These are phyloP conservation scores for Diaporthe citrichinensis DNA, from an alignment of 2,329 filamentous ascomycete species.

Conservation along the genomic window DNA sequence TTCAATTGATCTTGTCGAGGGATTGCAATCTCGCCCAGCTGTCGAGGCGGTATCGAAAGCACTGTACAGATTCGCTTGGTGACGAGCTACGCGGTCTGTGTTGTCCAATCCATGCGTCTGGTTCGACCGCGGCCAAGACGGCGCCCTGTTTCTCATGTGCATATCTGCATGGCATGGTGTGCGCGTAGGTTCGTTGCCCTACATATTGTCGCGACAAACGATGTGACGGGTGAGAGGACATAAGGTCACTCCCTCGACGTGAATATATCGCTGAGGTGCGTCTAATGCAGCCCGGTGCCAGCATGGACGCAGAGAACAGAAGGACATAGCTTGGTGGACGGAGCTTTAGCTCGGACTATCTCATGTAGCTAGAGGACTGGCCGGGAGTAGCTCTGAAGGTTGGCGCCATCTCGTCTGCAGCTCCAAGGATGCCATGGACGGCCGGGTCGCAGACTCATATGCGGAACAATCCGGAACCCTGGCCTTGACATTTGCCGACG, in stretches of 20 bases:
- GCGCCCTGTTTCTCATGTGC: conserved; percentile 17
- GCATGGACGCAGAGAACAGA: conserved; percentile 15
- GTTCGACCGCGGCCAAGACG: conserved; percentile 24
- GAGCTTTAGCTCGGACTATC: conserved; percentile 29
- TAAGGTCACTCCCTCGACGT: conserved; percentile 22
- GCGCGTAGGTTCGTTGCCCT: conserved; percentile 21
- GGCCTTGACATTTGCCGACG: conserved; percentile 29
- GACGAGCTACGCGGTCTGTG: conserved; percentile 5
- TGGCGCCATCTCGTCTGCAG: conserved; percentile 19
- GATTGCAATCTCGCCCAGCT: conserved; percentile 3
- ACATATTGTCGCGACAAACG: background rate
- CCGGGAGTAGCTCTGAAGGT: conserved; percentile 26
- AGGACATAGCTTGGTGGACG: conserved; percentile 25
- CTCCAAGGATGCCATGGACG: conserved; percentile 8
- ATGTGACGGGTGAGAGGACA: conserved; percentile 3
- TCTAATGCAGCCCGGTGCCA: conserved; percentile 12
- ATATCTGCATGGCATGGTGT: conserved; percentile 21
- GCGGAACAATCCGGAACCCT: conserved; percentile 31
- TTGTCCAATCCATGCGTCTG: background rate
- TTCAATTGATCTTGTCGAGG: background rate
- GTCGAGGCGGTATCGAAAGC: background rate
- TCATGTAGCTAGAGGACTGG: conserved; percentile 34
- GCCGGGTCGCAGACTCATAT: conserved; percentile 9
- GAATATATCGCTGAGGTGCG: conserved; percentile 21
- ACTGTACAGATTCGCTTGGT: conserved; percentile 1